phyloP scores from a whole-genome alignment of 345 rosid genomes.

The Euphorbia peplus region DNA sequence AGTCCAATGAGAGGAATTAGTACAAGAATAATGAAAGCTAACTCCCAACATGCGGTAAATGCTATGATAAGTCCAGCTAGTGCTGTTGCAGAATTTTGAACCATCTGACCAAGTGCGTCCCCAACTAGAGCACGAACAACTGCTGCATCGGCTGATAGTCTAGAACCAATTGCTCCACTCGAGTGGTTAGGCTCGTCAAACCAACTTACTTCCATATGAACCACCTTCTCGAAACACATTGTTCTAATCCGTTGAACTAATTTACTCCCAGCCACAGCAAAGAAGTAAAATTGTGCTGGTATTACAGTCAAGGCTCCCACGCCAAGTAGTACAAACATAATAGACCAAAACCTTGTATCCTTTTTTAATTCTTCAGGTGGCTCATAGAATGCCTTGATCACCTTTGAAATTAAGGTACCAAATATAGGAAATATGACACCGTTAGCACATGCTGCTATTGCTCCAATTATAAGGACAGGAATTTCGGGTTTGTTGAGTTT shows the following conservation, averaged over 20 bases:
- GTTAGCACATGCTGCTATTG: constrained; percentile 43
- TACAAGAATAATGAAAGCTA: constrained; percentile 55
- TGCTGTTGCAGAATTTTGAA: constrained; percentile 59
- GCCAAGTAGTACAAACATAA: constrained; percentile 53
- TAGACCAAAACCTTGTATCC: constrained; percentile 66
- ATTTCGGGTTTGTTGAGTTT: constrained; percentile 79
- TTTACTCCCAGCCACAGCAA: constrained; percentile 67
- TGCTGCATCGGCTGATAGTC: constrained; percentile 85
- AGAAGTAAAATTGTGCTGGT: constrained; percentile 53
- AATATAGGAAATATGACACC: constrained; percentile 62
- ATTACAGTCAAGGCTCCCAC: constrained; percentile 44
- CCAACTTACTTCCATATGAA: constrained; percentile 80
- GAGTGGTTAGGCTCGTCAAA: constrained; percentile 76
- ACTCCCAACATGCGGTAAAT: constrained; percentile 62
- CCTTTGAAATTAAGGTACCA: constrained; percentile 51
- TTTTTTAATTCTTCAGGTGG: constrained; percentile 53
- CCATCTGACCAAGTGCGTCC: constrained; percentile 58
- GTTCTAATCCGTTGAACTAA: constrained; percentile 60
- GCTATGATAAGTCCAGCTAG: constrained; percentile 67
- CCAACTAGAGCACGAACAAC: constrained; percentile 67
- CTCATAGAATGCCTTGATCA: constrained; percentile 53
- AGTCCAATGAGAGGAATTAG: constrained; percentile 61
- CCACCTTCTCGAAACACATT: constrained; percentile 77
- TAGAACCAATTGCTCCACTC: constrained; percentile 81
- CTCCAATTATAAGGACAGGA: constrained; percentile 56